These are phyloP conservation scores for Syzygium oleosum DNA, from an alignment of 345 rosid species.

Conservation along the genomic window DNA sequence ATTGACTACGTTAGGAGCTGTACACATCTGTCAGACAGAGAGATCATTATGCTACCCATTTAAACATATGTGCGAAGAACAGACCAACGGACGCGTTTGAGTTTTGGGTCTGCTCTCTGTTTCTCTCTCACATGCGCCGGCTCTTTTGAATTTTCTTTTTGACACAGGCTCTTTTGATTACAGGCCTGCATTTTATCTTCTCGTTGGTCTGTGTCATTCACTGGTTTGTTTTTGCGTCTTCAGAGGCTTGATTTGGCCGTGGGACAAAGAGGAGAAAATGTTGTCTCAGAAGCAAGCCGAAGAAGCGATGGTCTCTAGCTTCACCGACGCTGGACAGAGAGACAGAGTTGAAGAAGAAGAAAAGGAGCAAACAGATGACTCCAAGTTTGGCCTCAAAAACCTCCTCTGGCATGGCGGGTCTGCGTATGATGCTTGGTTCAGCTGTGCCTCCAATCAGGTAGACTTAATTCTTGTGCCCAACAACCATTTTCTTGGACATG, in stretches of 20 bases:
- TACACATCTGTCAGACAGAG: neutral
- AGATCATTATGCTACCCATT: neutral
- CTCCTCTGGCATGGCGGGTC: conserved; percentile 85
- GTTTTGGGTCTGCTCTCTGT: neutral
- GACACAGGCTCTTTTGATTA: neutral
- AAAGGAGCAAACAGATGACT: conserved; percentile 3
- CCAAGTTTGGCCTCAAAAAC: conserved; percentile 33
- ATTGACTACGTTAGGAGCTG: neutral
- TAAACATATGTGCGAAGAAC: neutral
- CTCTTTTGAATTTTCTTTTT: neutral
- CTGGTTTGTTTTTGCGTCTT: neutral
- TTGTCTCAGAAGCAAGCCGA: conserved; percentile 36
- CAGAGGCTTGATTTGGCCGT: neutral
- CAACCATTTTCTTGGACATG: neutral
- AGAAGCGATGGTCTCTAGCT: conserved; percentile 42
- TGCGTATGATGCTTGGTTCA: conserved; percentile 88
- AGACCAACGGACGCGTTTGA: neutral
- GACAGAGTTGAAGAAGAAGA: conserved; percentile 30
- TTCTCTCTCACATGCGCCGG: neutral
- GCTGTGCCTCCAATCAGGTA: conserved; percentile 84
- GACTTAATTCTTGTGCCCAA: neutral
- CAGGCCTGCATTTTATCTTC: conserved; percentile 4
- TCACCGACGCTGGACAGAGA: conserved; percentile 21
- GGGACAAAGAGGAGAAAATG: conserved; percentile 14
- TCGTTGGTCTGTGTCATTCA: neutral